These are phyloP conservation scores for Cystobasidium sp. DNA, from an alignment of 1,284 basidiomycete species.

Conservation along the genomic window DNA sequence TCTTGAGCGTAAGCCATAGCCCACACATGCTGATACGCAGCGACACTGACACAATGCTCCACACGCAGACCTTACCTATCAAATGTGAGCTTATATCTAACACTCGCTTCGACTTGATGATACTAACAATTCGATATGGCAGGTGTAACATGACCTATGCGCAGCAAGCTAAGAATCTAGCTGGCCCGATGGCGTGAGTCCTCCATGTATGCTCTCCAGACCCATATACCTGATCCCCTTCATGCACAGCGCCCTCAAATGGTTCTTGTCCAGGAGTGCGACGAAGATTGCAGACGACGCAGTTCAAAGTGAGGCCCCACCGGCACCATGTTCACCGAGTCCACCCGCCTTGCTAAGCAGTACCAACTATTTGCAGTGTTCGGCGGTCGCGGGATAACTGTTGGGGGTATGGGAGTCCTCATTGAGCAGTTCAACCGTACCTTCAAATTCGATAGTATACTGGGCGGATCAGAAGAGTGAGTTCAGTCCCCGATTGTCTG, in stretches of 20 bases:
- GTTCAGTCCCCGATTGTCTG: not conserved
- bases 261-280: conserved; percentile 68
- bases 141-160: conserved; percentile 63
- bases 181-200: conserved; percentile 67
- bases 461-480: conserved; percentile 42
- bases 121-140: not conserved
- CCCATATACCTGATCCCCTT: not conserved
- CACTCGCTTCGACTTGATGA: not conserved
- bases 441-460: conserved; percentile 42
- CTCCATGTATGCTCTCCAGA: not conserved
- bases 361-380: conserved; percentile 60
- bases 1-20: conserved; percentile 7
- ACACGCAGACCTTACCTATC: conserved; percentile 15
- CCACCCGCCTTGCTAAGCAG: conserved; percentile 52
- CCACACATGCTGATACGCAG: not conserved
- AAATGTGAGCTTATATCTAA: not conserved
- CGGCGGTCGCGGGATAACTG: conserved; percentile 77
- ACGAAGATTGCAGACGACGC: conserved; percentile 78
- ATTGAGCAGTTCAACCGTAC: conserved; percentile 62
- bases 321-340: conserved; percentile 49
- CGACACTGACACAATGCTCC: not conserved
- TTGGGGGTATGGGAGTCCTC: conserved; percentile 70
- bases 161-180: conserved; percentile 66
- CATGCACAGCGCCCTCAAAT: conserved; percentile 63
- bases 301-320: conserved; percentile 63